phyloP scores from a whole-genome alignment of 2,329 filamentous ascomycete genomes.

The Sodiomyces alkalinus region DNA sequence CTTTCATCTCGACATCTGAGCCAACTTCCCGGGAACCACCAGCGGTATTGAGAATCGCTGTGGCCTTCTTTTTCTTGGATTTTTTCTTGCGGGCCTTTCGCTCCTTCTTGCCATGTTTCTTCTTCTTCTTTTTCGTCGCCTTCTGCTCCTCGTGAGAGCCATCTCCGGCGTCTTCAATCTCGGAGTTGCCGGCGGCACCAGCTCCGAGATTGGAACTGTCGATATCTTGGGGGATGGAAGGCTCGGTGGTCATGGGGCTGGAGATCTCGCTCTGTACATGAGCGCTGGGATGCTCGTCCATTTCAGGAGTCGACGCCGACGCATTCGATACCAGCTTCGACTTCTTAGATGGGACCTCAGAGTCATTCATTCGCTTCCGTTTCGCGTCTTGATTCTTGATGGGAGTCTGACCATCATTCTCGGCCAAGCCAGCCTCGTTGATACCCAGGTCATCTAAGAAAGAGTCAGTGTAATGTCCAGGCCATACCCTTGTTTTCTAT shows the following conservation, averaged over 20 bases:
- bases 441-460: background rate
- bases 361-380: background rate
- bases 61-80: background rate
- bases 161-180: background rate
- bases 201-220: background rate
- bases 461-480: too few relatives aligned
- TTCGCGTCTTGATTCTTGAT: background rate
- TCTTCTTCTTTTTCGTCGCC: background rate
- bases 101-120: background rate
- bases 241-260: too few relatives aligned
- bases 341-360: background rate
- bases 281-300: too few relatives aligned
- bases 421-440: background rate
- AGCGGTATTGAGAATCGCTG: too few relatives aligned
- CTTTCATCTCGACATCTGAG: too few relatives aligned
- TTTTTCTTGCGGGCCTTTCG: background rate
- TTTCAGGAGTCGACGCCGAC: too few relatives aligned
- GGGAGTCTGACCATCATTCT: too few relatives aligned
- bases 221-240: slow-evolving; percentile 16
- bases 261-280: too few relatives aligned
- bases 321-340: too few relatives aligned
- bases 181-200: too few relatives aligned
- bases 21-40: too few relatives aligned
- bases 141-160: background rate
- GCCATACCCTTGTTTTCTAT: too few relatives aligned